Evolutionary conservation across 768 basidiomycete species (phyloP).

Genomic region (Imleria badia): DNA sequence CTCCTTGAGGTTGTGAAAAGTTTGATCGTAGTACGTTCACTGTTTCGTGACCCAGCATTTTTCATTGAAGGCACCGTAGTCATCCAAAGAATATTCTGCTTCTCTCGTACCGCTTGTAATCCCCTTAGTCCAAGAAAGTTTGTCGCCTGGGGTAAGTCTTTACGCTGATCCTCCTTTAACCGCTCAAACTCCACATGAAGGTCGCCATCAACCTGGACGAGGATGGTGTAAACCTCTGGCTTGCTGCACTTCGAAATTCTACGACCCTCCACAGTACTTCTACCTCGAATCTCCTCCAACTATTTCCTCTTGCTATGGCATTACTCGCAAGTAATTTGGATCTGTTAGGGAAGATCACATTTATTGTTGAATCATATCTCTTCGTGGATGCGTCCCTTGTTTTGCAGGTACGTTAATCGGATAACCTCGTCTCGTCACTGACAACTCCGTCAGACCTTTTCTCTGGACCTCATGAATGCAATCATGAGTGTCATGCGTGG

Average conservation of each 20-base stretch:
- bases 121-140: slow-evolving; percentile 63
- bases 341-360: slow-evolving; percentile 63
- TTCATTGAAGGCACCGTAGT: slow-evolving; percentile 40
- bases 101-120: slow-evolving; percentile 55
- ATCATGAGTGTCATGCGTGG: slow-evolving; percentile 51
- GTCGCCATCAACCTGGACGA: slow-evolving; percentile 69
- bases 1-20: slow-evolving; percentile 70
- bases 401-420: slow-evolving; percentile 52
- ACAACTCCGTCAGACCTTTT: slow-evolving; percentile 44
- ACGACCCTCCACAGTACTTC: slow-evolving; percentile 46
- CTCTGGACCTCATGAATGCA: slow-evolving; percentile 56
- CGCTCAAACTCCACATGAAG: slow-evolving; percentile 37
- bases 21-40: slow-evolving; percentile 56
- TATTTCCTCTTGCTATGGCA: slow-evolving; percentile 63
- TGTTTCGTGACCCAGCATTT: neutral
- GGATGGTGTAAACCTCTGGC: slow-evolving; percentile 78
- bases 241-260: slow-evolving; percentile 65
- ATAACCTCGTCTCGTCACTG: neutral
- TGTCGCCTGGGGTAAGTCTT: slow-evolving; percentile 51
- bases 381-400: slow-evolving; percentile 64
- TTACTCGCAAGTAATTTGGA: slow-evolving; percentile 71
- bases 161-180: neutral
- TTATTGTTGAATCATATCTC: slow-evolving; percentile 75
- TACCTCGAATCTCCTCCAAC: slow-evolving; percentile 54
- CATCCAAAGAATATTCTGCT: slow-evolving; percentile 61